Conservation (phyloP, 257 asterid genomes). For the Lithospermum erythrorhizon region DNA sequence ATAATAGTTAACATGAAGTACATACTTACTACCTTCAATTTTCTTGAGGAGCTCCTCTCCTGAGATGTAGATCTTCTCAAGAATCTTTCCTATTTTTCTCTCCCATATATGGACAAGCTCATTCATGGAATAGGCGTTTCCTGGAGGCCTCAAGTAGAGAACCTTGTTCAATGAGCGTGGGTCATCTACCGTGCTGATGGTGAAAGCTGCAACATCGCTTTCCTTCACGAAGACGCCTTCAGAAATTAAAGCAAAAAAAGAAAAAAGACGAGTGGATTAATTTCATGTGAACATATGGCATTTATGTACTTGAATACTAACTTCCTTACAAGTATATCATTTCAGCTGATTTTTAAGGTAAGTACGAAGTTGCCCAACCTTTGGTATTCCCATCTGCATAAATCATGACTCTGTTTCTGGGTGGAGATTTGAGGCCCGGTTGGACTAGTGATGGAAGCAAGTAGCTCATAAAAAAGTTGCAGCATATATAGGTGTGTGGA, state of each 20-base stretch:
- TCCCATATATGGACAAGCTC: slow-evolving; percentile 83
- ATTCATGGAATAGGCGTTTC: slow-evolving; percentile 61
- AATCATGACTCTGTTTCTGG: slow-evolving; percentile 61
- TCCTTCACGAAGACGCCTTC: slow-evolving; percentile 68
- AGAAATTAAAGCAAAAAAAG: slow-evolving; percentile 1
- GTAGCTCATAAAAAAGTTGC: slow-evolving; percentile 73
- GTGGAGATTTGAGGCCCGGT: slow-evolving; percentile 60
- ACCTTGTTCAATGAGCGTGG: slow-evolving; percentile 52
- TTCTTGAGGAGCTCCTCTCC: slow-evolving; percentile 51
- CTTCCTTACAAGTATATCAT: too few relatives aligned
- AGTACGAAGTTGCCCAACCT: slow-evolving; percentile 26
- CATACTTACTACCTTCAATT: slow-evolving; percentile 39
- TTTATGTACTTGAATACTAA: too few relatives aligned
- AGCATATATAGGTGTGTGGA: slow-evolving; percentile 71
- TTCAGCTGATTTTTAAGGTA: neutral
- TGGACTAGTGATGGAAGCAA: slow-evolving; percentile 80
- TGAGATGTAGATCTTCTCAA: slow-evolving; percentile 42
- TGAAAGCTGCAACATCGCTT: slow-evolving; percentile 78
- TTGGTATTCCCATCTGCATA: slow-evolving; percentile 70
- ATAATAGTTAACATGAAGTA: neutral
- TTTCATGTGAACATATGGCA: too few relatives aligned
- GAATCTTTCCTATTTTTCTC: slow-evolving; percentile 50
- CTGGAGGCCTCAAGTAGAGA: slow-evolving; percentile 64
- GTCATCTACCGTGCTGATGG: slow-evolving; percentile 75
- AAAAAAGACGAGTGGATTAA: neutral